A percentile compares a stretch with the other conserved stretches of the same genome.
These are phyloP conservation scores for Colletotrichum aenigma DNA, from an alignment of 2,329 filamentous ascomycete species.

Conservation along the genomic window DNA sequence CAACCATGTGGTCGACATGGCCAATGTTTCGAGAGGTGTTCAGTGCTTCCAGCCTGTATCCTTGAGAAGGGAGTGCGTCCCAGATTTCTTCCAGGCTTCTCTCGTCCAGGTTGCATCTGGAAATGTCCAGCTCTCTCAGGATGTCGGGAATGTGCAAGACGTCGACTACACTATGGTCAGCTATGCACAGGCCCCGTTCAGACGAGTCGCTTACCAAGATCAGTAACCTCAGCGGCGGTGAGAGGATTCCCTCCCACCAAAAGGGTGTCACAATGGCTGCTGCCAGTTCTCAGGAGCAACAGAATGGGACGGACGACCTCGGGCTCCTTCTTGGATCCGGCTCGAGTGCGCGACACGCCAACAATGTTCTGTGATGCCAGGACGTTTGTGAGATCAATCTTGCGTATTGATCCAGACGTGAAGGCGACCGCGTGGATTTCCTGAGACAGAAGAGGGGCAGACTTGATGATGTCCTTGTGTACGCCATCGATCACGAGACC, in stretches of 20 bases:
- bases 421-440: conserved; percentile 62
- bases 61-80: conserved; percentile 49
- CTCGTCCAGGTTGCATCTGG: conserved; percentile 56
- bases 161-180: conserved; percentile 25
- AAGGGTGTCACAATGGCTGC: conserved; percentile 55
- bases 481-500: conserved; percentile 17
- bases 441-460: conserved; percentile 57
- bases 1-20: conserved; percentile 50
- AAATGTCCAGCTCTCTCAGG: conserved; percentile 54
- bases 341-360: not conserved
- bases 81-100: conserved; percentile 51
- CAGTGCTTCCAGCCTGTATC: conserved; percentile 48
- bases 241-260: conserved; percentile 55
- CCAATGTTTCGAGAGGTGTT: conserved; percentile 60
- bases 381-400: conserved; percentile 56
- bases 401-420: conserved; percentile 58
- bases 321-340: conserved; percentile 22
- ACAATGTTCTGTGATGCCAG: conserved; percentile 25
- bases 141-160: conserved; percentile 28
- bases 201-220: conserved; percentile 44
- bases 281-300: conserved; percentile 50
- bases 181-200: not conserved
- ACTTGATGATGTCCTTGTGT: conserved; percentile 25
- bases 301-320: conserved; percentile 55
- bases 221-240: conserved; percentile 49